Percentiles rank a stretch among this genome's conserved stretches.
phyloP scores from a whole-genome alignment of 257 asterid species.

The Gardenia jasminoides region DNA sequence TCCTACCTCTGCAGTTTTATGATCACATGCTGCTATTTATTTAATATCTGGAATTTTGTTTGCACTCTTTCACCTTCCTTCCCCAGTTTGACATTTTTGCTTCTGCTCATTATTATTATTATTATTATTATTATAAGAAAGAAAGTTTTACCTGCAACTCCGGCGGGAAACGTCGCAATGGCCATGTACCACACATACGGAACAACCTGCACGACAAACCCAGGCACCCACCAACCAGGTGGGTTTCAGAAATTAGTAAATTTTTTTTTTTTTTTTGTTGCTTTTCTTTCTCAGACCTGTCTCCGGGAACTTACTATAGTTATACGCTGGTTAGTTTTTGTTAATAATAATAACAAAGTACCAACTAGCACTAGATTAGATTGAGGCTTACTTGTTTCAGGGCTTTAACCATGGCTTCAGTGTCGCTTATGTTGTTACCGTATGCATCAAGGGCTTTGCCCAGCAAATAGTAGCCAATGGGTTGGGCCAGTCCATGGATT shows the following conservation, averaged over 20 bases:
- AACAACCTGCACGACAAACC: slow-evolving; percentile 47
- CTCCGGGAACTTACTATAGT: background rate
- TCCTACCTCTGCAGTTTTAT: slow-evolving; percentile 88
- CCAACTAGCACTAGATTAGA: too few relatives aligned
- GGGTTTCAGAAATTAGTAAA: background rate
- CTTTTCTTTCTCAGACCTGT: too few relatives aligned
- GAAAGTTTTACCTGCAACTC: slow-evolving; percentile 56
- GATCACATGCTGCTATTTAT: too few relatives aligned
- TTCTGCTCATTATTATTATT: background rate
- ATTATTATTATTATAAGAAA: background rate
- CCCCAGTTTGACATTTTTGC: too few relatives aligned
- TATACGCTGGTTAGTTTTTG: too few relatives aligned
- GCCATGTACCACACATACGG: slow-evolving; percentile 94
- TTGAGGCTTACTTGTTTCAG: slow-evolving; percentile 44
- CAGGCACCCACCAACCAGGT: background rate
- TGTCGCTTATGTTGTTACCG: slow-evolving; percentile 52
- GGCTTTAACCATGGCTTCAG: slow-evolving; percentile 61
- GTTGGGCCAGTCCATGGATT: slow-evolving; percentile 80
- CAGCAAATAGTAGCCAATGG: slow-evolving; percentile 61
- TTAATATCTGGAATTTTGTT: too few relatives aligned
- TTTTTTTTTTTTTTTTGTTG: background rate
- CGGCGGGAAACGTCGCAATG: slow-evolving; percentile 82
- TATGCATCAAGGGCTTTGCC: slow-evolving; percentile 77
- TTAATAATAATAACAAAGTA: too few relatives aligned
- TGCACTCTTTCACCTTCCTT: too few relatives aligned